Evolutionary conservation across 352 stramenopile genomes (phyloP).

Genomic region (Phytopythium montanum): DNA sequence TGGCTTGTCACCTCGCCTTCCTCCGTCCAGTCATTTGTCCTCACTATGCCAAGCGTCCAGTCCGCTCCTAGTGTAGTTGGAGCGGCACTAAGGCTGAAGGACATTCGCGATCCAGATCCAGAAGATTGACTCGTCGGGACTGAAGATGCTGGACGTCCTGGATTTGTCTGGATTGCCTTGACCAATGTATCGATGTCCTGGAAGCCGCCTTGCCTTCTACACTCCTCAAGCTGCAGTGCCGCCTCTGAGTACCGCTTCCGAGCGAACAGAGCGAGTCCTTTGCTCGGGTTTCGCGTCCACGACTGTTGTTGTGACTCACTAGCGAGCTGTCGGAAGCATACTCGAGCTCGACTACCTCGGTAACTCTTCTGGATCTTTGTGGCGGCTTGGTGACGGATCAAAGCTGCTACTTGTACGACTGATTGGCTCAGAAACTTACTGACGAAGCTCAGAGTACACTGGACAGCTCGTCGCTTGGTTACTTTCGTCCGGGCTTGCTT

Average conservation of each 20-base stretch:
- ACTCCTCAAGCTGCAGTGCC: slow-evolving; percentile 46
- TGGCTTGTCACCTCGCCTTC: background rate
- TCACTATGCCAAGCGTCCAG: slow-evolving; percentile 15
- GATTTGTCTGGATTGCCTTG: background rate
- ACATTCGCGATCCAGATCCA: slow-evolving; percentile 29
- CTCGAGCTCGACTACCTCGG: slow-evolving; percentile 32
- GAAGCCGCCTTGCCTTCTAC: slow-evolving; percentile 39
- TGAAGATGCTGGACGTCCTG: background rate
- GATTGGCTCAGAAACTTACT: slow-evolving; percentile 12
- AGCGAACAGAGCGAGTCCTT: slow-evolving; percentile 34
- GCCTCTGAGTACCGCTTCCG: slow-evolving; percentile 34
- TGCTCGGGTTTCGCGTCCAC: slow-evolving; percentile 54
- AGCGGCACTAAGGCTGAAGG: slow-evolving; percentile 47
- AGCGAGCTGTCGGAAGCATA: slow-evolving; percentile 28
- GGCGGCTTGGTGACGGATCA: slow-evolving; percentile 24
- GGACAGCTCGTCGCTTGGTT: slow-evolving; percentile 13
- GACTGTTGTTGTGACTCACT: slow-evolving; percentile 28
- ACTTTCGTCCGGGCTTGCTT: slow-evolving; percentile 19
- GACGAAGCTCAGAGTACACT: slow-evolving; percentile 16
- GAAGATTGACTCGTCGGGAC: background rate
- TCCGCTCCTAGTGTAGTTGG: slow-evolving; percentile 22
- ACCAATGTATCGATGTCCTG: slow-evolving; percentile 1
- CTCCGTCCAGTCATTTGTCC: background rate
- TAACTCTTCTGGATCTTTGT: slow-evolving; percentile 40
- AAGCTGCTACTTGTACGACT: slow-evolving; percentile 12